Conservation (phyloP, 192 early-diverging fungal species). For the Diversispora epigaea region DNA sequence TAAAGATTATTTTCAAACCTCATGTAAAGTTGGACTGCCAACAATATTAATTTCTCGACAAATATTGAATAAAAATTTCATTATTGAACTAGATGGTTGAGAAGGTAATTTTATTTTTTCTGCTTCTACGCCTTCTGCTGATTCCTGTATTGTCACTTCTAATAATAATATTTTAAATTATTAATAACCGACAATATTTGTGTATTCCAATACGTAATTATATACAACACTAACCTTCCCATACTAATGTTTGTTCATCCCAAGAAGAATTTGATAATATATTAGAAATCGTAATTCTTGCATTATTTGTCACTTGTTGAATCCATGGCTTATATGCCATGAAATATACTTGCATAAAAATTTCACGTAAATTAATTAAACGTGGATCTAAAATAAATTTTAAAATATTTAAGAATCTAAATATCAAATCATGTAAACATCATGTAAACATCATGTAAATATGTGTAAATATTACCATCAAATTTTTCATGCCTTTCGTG, state of each 20-base stretch:
- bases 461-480: neutral
- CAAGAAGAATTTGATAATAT: slow-evolving; percentile 39
- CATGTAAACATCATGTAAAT: neutral
- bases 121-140: neutral
- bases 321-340: slow-evolving; percentile 49
- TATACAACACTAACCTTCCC: slow-evolving; percentile 47
- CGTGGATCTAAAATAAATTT: slow-evolving; percentile 37
- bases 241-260: slow-evolving; percentile 45
- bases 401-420: neutral
- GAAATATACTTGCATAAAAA: slow-evolving; percentile 41
- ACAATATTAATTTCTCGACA: slow-evolving; percentile 48
- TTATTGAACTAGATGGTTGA: slow-evolving; percentile 43
- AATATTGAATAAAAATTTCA: slow-evolving; percentile 44
- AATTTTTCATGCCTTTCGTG: neutral
- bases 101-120: slow-evolving; percentile 43
- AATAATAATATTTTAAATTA: neutral
- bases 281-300: slow-evolving; percentile 33
- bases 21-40: slow-evolving; percentile 47
- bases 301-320: slow-evolving; percentile 26
- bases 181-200: neutral
- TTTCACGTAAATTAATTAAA: slow-evolving; percentile 34
- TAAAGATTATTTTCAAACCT: slow-evolving; percentile 34
- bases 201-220: neutral
- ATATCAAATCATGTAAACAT: neutral
- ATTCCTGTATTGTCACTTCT: slow-evolving; percentile 7